phyloP scores from a whole-genome alignment of 2,329 filamentous ascomycete genomes.

The Elsinoe ampelina region DNA sequence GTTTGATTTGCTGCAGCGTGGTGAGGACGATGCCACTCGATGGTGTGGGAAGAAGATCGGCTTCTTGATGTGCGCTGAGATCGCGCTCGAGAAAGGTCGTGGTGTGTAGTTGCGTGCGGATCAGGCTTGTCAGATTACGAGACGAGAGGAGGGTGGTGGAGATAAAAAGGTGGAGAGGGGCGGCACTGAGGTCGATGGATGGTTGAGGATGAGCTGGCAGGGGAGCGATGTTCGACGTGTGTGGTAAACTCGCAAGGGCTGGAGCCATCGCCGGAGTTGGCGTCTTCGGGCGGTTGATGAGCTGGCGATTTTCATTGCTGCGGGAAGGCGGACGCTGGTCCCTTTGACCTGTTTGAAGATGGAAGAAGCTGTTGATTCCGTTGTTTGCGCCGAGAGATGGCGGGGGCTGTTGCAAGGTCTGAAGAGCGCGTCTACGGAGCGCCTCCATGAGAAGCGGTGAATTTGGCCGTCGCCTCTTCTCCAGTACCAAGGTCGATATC shows the following conservation, averaged over 20 bases:
- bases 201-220: slow-evolving; percentile 14
- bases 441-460: slow-evolving; percentile 18
- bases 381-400: not conserved
- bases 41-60: slow-evolving; percentile 65
- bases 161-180: slow-evolving; percentile 40
- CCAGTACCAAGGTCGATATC: slow-evolving; percentile 12
- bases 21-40: slow-evolving; percentile 60
- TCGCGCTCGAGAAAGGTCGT: slow-evolving; percentile 53
- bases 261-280: not conserved
- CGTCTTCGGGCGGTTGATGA: not conserved
- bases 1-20: slow-evolving; percentile 61
- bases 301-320: not conserved
- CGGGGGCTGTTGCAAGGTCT: not conserved
- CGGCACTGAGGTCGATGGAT: slow-evolving; percentile 15
- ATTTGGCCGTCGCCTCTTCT: slow-evolving; percentile 20
- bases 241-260: too few species aligned
- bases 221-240: not conserved
- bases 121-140: slow-evolving; percentile 40
- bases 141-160: slow-evolving; percentile 39
- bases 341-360: slow-evolving; percentile 4
- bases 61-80: slow-evolving; percentile 44
- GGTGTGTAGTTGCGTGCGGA: slow-evolving; percentile 42
- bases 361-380: not conserved
- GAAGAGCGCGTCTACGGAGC: slow-evolving; percentile 1
- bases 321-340: not conserved